A percentile compares a stretch with the other conserved stretches of the same genome.
phyloP scores from a whole-genome alignment of 1,284 basidiomycete species.

The Sanghuangporus baumii region DNA sequence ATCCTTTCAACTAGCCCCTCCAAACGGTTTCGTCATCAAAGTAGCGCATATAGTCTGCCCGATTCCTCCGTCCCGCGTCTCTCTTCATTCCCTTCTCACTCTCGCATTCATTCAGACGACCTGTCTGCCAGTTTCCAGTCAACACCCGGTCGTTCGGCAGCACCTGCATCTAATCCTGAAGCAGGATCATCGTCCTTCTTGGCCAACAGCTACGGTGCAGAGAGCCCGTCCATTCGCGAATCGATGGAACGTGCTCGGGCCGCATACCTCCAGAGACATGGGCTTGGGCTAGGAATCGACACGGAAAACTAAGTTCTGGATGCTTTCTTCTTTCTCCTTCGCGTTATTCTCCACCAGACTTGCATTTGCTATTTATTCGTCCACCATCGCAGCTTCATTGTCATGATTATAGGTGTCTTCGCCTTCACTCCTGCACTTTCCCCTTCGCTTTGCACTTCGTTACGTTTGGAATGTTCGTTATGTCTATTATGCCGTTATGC shows the following conservation, averaged over 20 bases:
- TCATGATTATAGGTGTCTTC: background rate
- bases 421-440: background rate
- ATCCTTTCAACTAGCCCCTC: background rate
- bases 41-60: background rate
- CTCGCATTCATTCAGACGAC: background rate
- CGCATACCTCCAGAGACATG: constrained; percentile 9
- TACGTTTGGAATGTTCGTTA: background rate
- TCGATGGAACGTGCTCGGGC: constrained; percentile 18
- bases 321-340: background rate
- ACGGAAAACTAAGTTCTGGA: background rate
- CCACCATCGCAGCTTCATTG: background rate
- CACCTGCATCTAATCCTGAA: background rate
- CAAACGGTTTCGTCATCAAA: background rate
- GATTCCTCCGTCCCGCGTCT: background rate
- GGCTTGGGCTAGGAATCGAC: background rate
- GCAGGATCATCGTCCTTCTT: background rate
- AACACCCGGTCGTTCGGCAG: background rate
- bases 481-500: constrained; percentile 2
- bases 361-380: background rate
- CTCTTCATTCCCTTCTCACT: background rate
- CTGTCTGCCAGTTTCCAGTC: background rate
- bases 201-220: background rate
- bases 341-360: background rate
- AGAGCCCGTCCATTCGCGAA: constrained; percentile 13
- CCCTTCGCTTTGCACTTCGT: background rate